A percentile compares a stretch with the other conserved stretches of the same genome.
Evolutionary conservation across 257 asterid genomes (phyloP).

Genomic region (Salvia hispanica): DNA sequence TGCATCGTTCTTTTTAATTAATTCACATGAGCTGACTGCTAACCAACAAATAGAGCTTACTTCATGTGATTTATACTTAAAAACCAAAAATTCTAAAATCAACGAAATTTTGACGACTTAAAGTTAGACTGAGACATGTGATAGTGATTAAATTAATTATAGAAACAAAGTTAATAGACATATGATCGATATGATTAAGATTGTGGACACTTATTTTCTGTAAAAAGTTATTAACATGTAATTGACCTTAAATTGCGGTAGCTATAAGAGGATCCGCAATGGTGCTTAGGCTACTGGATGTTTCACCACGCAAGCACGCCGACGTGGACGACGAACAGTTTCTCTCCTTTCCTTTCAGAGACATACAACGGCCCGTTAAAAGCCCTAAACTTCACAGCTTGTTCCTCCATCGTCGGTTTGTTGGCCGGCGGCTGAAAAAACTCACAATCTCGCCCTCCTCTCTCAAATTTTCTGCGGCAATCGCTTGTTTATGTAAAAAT

Average conservation of each 20-base stretch:
- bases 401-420: constrained; percentile 27
- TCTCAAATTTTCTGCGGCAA: constrained; percentile 3
- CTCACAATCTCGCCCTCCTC: background rate
- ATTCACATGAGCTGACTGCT: background rate
- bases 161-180: no score
- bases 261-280: no score
- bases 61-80: background rate
- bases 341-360: background rate
- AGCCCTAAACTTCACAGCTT: constrained; percentile 29
- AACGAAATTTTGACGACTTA: background rate
- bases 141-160: background rate
- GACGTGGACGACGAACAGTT: constrained; percentile 22
- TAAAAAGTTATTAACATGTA: background rate
- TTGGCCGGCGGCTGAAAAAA: constrained; percentile 20
- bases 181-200: no score
- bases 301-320: constrained; percentile 3
- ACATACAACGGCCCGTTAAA: constrained; percentile 13
- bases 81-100: background rate
- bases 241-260: constrained; percentile 22
- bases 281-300: background rate
- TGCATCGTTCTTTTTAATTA: no score
- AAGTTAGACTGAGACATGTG: background rate
- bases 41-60: background rate
- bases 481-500: background rate
- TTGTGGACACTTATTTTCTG: no score